These are phyloP conservation scores for Elongisporangium undulatum DNA, from an alignment of 352 stramenopile species.

Conservation along the genomic window DNA sequence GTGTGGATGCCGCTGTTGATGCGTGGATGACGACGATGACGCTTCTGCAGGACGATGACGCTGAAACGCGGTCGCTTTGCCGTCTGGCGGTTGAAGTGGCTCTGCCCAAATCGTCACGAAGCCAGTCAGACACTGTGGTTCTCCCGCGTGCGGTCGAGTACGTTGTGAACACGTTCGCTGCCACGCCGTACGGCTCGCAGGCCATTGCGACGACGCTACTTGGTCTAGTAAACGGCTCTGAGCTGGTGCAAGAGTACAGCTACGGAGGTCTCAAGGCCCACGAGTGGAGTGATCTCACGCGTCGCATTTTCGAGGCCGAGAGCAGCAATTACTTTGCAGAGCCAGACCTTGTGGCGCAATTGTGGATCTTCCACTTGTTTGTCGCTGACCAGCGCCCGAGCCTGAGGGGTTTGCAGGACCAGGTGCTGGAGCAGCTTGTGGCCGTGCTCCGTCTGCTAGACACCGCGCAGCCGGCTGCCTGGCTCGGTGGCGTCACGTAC, in stretches of 20 bases:
- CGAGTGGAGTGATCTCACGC: slow-evolving; percentile 53
- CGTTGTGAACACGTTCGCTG: slow-evolving; percentile 29
- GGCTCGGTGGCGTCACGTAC: slow-evolving; percentile 64
- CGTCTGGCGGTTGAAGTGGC: slow-evolving; percentile 1
- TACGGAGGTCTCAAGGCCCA: slow-evolving; percentile 28
- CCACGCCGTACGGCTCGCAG: slow-evolving; percentile 18
- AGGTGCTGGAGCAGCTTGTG: slow-evolving; percentile 27
- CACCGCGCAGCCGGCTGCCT: slow-evolving; percentile 13
- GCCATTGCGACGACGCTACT: slow-evolving; percentile 28
- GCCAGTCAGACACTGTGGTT: slow-evolving; percentile 48
- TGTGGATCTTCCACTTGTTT: slow-evolving; percentile 39
- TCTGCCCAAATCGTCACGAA: slow-evolving; percentile 2
- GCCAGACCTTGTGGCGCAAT: slow-evolving; percentile 52
- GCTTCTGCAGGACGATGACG: slow-evolving; percentile 71
- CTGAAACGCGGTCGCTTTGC: slow-evolving; percentile 22
- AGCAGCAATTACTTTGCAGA: slow-evolving; percentile 80
- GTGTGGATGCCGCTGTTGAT: slow-evolving; percentile 28
- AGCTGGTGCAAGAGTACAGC: slow-evolving; percentile 38
- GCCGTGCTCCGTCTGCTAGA: slow-evolving; percentile 5
- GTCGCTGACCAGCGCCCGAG: slow-evolving; percentile 11
- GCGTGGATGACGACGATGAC: slow-evolving; percentile 54
- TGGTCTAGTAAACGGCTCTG: slow-evolving; percentile 29
- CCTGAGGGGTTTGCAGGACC: slow-evolving; percentile 16
- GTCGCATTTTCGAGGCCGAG: slow-evolving; percentile 76
- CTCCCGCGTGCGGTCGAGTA: slow-evolving; percentile 49